Percentiles rank a stretch among this genome's conserved stretches.
phyloP scores from a whole-genome alignment of 345 rosid genomes.

The Gynandropsis gynandra region DNA sequence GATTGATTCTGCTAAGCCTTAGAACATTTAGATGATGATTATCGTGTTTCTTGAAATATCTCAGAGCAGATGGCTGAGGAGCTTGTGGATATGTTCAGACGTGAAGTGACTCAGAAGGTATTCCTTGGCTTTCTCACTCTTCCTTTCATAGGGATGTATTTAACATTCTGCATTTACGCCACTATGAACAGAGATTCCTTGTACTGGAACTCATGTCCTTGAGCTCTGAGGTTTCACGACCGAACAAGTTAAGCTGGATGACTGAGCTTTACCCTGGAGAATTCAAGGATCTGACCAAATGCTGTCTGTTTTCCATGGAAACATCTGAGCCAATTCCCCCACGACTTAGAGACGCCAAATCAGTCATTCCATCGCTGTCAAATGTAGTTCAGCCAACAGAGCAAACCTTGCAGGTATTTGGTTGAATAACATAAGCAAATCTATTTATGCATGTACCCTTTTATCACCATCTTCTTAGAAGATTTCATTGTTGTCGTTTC shows the following conservation, averaged over 20 bases:
- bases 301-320: constrained; percentile 45
- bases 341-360: constrained; percentile 33
- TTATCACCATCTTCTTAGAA: background rate
- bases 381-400: constrained; percentile 33
- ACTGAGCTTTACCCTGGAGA: constrained; percentile 74
- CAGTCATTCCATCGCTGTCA: constrained; percentile 27
- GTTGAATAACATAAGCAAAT: background rate
- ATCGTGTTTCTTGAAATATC: constrained; percentile 9
- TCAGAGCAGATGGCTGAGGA: constrained; percentile 73
- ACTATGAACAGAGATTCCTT: constrained; percentile 46
- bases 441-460: background rate
- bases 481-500: background rate
- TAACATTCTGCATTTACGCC: constrained; percentile 14
- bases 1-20: constrained; percentile 3
- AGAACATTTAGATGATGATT: constrained; percentile 5
- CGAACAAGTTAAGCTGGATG: constrained; percentile 40
- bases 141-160: constrained; percentile 3
- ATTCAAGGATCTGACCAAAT: constrained; percentile 45
- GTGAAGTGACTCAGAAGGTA: constrained; percentile 74
- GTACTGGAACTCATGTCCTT: constrained; percentile 42
- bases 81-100: constrained; percentile 64
- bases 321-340: constrained; percentile 40
- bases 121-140: background rate
- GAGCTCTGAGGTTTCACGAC: constrained; percentile 41
- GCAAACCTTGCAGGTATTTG: constrained; percentile 55